A percentile compares a stretch with the other conserved stretches of the same genome.
Evolutionary conservation across 2,329 filamentous ascomycete genomes (phyloP).

Genomic region (Talaromyces sp.): DNA sequence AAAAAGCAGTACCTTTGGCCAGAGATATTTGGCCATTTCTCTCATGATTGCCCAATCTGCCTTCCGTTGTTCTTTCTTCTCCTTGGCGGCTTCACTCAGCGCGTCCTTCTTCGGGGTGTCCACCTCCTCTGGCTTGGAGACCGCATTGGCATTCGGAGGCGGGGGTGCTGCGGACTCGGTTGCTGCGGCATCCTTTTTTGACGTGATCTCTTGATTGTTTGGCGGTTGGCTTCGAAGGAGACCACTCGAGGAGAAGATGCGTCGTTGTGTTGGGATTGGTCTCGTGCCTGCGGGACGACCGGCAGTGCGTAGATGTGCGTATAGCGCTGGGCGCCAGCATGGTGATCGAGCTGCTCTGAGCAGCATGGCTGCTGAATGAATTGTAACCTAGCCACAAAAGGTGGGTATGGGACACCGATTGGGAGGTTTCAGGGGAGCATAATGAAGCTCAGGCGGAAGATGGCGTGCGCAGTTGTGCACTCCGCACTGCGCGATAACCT

Average conservation of each 20-base stretch:
- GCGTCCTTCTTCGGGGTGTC: constrained; percentile 57
- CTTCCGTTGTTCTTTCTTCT: constrained; percentile 85
- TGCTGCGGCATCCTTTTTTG: constrained; percentile 10
- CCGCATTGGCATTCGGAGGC: constrained; percentile 20
- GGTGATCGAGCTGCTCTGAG: constrained; percentile 40
- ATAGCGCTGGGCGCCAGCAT: constrained; percentile 36
- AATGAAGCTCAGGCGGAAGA: constrained; percentile 14
- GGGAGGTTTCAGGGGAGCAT: constrained; percentile 29
- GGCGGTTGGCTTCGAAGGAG: constrained; percentile 26
- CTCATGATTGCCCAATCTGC: constrained; percentile 98
- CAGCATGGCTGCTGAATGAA: constrained; percentile 34
- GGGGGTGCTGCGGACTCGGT: constrained; percentile 20
- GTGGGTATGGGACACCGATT: constrained; percentile 2
- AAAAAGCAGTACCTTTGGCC: constrained; percentile 69
- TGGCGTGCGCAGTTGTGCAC: constrained; percentile 16
- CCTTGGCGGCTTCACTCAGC: constrained; percentile 65
- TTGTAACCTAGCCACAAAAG: not conserved
- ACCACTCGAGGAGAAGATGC: constrained; percentile 33
- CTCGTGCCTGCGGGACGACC: constrained; percentile 28
- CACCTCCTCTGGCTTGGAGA: constrained; percentile 26
- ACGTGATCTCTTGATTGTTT: constrained; percentile 17
- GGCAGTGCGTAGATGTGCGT: constrained; percentile 27
- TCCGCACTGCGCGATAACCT: constrained; percentile 17
- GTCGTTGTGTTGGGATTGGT: constrained; percentile 29
- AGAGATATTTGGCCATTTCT: constrained; percentile 94